Conservation (phyloP, 2,329 filamentous ascomycete genomes). For the Ophiostoma fasciatum region DNA sequence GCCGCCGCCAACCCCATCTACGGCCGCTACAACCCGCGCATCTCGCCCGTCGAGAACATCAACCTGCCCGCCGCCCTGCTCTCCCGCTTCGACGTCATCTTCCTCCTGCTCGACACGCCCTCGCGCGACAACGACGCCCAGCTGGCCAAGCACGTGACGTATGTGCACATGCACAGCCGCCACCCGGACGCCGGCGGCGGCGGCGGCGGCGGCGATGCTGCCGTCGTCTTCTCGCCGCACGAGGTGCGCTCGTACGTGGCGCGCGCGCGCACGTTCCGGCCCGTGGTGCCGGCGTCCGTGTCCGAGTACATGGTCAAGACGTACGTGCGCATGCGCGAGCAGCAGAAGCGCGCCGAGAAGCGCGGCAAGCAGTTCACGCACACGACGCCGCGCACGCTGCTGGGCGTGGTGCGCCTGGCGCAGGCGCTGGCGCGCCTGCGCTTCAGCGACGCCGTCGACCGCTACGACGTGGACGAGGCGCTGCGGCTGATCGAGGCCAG, state of each 20-base stretch:
- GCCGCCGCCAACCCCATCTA: constrained; percentile 95
- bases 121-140: constrained; percentile 81
- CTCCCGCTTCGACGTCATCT: constrained; percentile 93
- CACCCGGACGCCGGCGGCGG: constrained; percentile 52
- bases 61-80: constrained; percentile 94
- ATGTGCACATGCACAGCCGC: constrained; percentile 91
- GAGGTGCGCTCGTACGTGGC: constrained; percentile 96
- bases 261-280: constrained; percentile 77
- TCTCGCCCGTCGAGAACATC: constrained; percentile 97
- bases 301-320: constrained; percentile 96
- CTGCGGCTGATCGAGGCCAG: constrained; percentile 81
- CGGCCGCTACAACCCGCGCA: constrained; percentile 91
- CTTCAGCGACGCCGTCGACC: constrained; percentile 71
- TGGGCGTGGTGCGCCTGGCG: constrained; percentile 82
- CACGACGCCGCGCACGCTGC: constrained; percentile 82
- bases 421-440: constrained; percentile 87
- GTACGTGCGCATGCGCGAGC: constrained; percentile 85
- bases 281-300: constrained; percentile 68
- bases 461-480: constrained; percentile 92
- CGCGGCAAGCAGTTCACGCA: constrained; percentile 87
- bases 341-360: constrained; percentile 82
- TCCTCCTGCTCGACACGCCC: constrained; percentile 90
- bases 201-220: constrained; percentile 17
- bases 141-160: constrained; percentile 86
- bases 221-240: constrained; percentile 73